Conservation (phyloP, 805 yeast genomes). For the Spathaspora hagerdaliae region DNA sequence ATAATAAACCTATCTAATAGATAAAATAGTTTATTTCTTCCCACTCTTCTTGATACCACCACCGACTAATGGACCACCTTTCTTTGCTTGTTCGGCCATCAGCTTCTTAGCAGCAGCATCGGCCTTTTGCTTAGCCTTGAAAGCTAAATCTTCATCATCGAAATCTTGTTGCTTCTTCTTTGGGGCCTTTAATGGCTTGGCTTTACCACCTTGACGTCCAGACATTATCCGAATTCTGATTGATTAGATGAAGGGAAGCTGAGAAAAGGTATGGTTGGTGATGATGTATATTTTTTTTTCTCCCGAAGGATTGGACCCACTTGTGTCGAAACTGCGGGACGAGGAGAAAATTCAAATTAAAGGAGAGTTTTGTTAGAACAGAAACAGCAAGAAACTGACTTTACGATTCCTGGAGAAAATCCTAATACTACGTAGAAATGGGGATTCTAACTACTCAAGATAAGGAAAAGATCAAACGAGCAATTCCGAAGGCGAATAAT, state of each 20-base stretch:
- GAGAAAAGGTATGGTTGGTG: not conserved
- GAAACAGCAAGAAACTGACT: not conserved
- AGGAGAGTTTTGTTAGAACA: not conserved
- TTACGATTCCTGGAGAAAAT: no score
- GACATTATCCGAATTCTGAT: slow-evolving; percentile 51
- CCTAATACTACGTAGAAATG: slow-evolving; percentile 16
- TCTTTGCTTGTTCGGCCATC: slow-evolving; percentile 78
- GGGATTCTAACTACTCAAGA: slow-evolving; percentile 48
- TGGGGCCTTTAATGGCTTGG: slow-evolving; percentile 84
- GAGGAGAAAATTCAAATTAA: not conserved
- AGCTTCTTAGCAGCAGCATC: slow-evolving; percentile 92
- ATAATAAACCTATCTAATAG: no score
- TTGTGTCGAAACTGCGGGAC: not conserved
- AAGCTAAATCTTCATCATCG: slow-evolving; percentile 88
- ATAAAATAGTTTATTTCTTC: slow-evolving; percentile 16
- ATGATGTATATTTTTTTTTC: not conserved
- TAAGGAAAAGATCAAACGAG: slow-evolving; percentile 85
- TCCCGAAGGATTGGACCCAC: not conserved
- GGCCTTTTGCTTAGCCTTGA: slow-evolving; percentile 90
- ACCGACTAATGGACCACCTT: slow-evolving; percentile 88
- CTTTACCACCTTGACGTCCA: slow-evolving; percentile 96
- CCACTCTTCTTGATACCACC: slow-evolving; percentile 94
- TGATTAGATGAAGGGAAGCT: not conserved
- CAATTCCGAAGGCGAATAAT: slow-evolving; percentile 82
- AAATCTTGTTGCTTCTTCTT: slow-evolving; percentile 73